Evolutionary conservation across 257 asterid species (phyloP).

Genomic region (Jaltomata sinuosa): DNA sequence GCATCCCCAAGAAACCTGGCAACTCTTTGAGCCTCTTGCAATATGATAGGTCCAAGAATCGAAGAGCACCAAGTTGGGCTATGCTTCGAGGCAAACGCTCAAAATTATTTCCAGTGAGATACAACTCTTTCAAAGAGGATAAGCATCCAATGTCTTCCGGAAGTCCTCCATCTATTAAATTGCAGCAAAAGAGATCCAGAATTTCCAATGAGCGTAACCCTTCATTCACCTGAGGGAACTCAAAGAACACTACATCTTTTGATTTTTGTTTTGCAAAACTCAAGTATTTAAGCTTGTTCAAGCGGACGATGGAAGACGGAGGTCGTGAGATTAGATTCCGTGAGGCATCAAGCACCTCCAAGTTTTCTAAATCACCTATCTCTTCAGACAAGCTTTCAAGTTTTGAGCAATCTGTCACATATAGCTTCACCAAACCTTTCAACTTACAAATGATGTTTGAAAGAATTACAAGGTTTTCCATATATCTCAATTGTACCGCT

Average conservation of each 20-base stretch:
- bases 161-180: too few species aligned
- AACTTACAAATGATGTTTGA: background rate
- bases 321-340: background rate
- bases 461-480: background rate
- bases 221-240: too few species aligned
- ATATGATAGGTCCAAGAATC: too few species aligned
- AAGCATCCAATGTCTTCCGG: too few species aligned
- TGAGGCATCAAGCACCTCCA: background rate
- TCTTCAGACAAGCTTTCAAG: background rate
- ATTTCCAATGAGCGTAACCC: too few species aligned
- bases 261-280: background rate
- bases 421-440: background rate
- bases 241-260: accelerated
- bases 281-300: background rate
- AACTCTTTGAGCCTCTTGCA: too few species aligned
- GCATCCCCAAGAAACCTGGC: too few species aligned
- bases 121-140: too few species aligned
- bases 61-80: too few species aligned
- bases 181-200: too few species aligned
- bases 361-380: background rate
- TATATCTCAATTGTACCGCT: background rate
- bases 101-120: too few species aligned
- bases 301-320: background rate
- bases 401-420: background rate
- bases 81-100: too few species aligned